Evolutionary conservation across 208 protist genomes (phyloP), one percentile per base, ranked within the genome.

Genomic region (Naegleria fowleri): DNA sequence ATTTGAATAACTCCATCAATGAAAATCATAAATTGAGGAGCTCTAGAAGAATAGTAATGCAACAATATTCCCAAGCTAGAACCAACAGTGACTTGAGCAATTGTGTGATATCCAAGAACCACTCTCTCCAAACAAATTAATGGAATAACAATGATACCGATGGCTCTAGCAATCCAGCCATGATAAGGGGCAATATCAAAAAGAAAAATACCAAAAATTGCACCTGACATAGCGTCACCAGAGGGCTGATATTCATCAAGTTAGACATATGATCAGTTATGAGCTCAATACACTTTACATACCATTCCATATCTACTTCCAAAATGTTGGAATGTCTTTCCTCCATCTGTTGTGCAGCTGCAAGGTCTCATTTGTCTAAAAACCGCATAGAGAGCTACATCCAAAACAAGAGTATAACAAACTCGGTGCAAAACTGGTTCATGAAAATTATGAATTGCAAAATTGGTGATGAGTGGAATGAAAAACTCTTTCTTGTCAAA

Each of bases 341-440:
- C 85, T 40, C 85, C 85, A 38, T 88, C 43, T 9, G 25, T 22
- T 22, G 75, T 90, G 33, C 88, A 90, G 4, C n/a, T 51, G 33
- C 88, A 90, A 38, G 88, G 88, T 58, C 88, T 84, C 22, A 33
- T n/a, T 76, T 90, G 88, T 58, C 88, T 48, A n/a, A 90, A 90
- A 19, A 76, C 88, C 16, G 88, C 51, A 36, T 90, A 90, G 11
- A 90, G n/a, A 25, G 88, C 88, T 38, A 90, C 88, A 58, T 86
- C 88, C 7, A 90, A 19, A 51, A 84, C 75, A 6, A 90, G 51
- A 48, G 88, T 86, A 58, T 90, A 90, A 86, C 88, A 90, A 7
- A 90, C 83, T 86, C 88, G 15, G 39, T 90, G 88, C 22, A 90
- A 59, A 76, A 88, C 67, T 79, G 36, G 0, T 9, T 9, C 43